phyloP scores from a whole-genome alignment of 176 grass and related monocot genomes.

The Triticum turgidum region DNA sequence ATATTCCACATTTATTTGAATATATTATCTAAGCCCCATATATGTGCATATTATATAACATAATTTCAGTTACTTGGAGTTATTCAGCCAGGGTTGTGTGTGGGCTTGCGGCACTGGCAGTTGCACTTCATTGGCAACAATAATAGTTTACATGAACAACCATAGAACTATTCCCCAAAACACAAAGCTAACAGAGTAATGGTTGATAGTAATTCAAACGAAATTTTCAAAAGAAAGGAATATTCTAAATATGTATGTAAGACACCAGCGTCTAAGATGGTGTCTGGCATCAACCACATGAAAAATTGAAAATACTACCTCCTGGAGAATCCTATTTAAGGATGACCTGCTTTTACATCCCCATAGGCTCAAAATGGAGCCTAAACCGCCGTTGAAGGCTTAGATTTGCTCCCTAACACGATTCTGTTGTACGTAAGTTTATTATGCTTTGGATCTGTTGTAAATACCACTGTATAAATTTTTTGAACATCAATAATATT shows the following conservation, averaged over 20 bases:
- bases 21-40: background rate
- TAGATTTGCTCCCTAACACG: background rate
- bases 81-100: background rate
- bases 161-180: background rate
- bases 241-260: background rate
- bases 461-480: background rate
- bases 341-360: background rate
- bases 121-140: constrained; percentile 10
- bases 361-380: background rate
- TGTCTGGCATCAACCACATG: background rate
- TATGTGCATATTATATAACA: background rate
- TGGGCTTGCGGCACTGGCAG: background rate
- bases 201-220: background rate
- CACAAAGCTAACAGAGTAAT: background rate
- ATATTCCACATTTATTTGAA: background rate
- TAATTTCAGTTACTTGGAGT: background rate
- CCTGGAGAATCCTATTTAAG: background rate
- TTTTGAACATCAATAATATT: background rate
- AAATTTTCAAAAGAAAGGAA: background rate
- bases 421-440: background rate
- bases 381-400: background rate
- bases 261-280: background rate
- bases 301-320: background rate
- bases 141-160: background rate
- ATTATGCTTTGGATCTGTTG: background rate